phyloP scores from a whole-genome alignment of 345 rosid genomes.

The Pugionium cornutum region DNA sequence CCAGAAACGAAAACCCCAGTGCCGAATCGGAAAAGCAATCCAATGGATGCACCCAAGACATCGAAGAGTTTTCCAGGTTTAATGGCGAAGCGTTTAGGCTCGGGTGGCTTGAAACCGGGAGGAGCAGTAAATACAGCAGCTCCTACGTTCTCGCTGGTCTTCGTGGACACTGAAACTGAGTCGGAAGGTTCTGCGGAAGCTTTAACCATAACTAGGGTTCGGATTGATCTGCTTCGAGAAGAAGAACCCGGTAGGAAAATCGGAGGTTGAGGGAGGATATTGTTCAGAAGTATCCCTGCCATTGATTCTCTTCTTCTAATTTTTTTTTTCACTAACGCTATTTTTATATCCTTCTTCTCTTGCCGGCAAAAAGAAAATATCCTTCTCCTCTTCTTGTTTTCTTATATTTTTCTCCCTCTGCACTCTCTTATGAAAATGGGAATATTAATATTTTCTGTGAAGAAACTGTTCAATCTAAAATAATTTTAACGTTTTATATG shows the following conservation, averaged over 20 bases:
- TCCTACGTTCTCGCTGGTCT: slow-evolving; percentile 38
- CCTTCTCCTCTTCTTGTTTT: no score
- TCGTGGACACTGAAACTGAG: slow-evolving; percentile 42
- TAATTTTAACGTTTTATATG: no score
- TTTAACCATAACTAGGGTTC: slow-evolving; percentile 42
- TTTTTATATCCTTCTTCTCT: not conserved
- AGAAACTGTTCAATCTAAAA: no score
- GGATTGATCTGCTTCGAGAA: slow-evolving; percentile 33
- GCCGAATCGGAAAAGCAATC: slow-evolving; percentile 70
- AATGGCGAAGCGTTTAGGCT: slow-evolving; percentile 64
- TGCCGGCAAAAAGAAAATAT: no score
- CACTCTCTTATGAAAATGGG: no score
- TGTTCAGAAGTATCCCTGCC: slow-evolving; percentile 63
- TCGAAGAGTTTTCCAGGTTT: slow-evolving; percentile 63
- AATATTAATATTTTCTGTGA: no score
- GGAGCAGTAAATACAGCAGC: slow-evolving; percentile 35
- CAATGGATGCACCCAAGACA: slow-evolving; percentile 65
- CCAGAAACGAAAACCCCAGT: slow-evolving; percentile 83
- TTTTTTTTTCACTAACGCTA: not conserved
- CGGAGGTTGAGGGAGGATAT: slow-evolving; percentile 50
- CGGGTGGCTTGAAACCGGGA: slow-evolving; percentile 50
- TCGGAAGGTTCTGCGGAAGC: slow-evolving; percentile 52
- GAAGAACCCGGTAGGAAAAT: slow-evolving; percentile 38
- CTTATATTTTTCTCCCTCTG: no score
- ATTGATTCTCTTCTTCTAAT: slow-evolving; percentile 30